These are phyloP conservation scores for Neurospora terricola DNA, from an alignment of 495 filamentous ascomycete genomes.

Conservation along the genomic window DNA sequence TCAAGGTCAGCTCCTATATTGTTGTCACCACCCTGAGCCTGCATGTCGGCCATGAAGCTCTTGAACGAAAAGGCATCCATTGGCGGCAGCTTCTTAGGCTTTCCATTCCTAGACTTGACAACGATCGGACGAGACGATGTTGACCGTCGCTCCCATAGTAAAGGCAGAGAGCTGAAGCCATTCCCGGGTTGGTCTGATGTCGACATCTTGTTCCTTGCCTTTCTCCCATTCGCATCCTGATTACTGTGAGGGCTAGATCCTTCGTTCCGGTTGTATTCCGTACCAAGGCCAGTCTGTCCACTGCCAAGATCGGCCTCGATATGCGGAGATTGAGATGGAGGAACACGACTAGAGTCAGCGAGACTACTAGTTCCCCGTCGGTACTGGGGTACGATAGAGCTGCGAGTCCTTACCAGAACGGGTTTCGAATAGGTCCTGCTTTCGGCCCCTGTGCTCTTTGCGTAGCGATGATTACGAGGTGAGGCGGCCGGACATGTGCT, in stretches of 20 bases:
- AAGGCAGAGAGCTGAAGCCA: conserved; percentile 8
- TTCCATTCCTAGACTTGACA: conserved; percentile 8
- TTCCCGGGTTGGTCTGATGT: conserved; percentile 18
- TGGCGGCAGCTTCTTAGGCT: conserved; percentile 32
- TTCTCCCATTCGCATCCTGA: neutral
- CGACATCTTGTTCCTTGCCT: neutral
- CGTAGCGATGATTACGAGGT: conserved; percentile 26
- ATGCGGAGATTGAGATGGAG: conserved; percentile 5
- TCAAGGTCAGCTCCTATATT: conserved; percentile 41
- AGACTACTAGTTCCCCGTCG: conserved; percentile 17
- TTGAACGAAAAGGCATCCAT: conserved; percentile 51
- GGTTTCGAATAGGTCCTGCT: conserved; percentile 45
- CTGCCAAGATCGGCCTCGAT: neutral
- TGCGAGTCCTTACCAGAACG: conserved; percentile 42
- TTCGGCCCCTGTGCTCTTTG: conserved; percentile 35
- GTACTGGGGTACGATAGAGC: conserved; percentile 8
- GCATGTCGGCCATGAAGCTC: conserved; percentile 43
- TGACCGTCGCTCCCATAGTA: conserved; percentile 17
- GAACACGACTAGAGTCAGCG: conserved; percentile 18
- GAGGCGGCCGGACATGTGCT: conserved; percentile 30
- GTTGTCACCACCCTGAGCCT: conserved; percentile 16
- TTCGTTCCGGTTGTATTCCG: neutral
- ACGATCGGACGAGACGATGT: conserved; percentile 7
- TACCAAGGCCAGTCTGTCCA: neutral
- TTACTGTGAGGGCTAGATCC: neutral